Conservation (phyloP, 352 stramenopile genomes). For the Globisporangium abappressorium region DNA sequence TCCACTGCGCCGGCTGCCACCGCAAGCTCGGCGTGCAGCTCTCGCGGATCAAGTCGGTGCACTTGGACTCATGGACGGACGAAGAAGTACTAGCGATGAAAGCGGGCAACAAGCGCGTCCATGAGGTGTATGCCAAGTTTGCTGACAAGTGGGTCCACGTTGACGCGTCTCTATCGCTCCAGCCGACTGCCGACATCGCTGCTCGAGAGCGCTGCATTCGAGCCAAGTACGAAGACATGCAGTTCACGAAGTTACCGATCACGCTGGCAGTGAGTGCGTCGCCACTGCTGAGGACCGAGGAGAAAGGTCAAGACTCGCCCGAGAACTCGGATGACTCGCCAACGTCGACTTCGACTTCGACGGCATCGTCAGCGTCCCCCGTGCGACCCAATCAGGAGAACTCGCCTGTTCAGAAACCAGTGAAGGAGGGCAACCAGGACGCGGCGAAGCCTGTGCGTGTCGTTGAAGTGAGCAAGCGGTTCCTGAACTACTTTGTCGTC, state of each 20-base stretch:
- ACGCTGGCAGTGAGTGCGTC: background rate
- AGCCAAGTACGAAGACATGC: conserved; percentile 66
- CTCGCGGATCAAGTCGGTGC: conserved; percentile 82
- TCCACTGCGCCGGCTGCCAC: conserved; percentile 94
- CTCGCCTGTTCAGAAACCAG: conserved; percentile 20
- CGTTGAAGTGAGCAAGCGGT: conserved; percentile 75
- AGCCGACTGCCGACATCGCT: conserved; percentile 35
- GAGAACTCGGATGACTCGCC: conserved; percentile 42
- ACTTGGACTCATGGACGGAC: conserved; percentile 74
- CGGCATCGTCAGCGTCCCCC: conserved; percentile 9
- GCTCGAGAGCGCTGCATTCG: conserved; percentile 53
- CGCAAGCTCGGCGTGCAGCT: conserved; percentile 95
- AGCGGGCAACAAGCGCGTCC: conserved; percentile 66
- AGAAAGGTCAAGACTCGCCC: conserved; percentile 55
- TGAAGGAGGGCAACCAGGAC: conserved; percentile 28
- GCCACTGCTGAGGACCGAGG: conserved; percentile 19
- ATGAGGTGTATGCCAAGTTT: conserved; percentile 57
- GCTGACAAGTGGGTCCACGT: conserved; percentile 49
- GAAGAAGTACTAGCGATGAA: conserved; percentile 72
- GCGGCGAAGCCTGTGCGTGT: conserved; percentile 45
- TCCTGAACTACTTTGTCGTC: conserved; percentile 84
- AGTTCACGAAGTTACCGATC: conserved; percentile 56
- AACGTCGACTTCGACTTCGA: conserved; percentile 11
- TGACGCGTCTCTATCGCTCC: conserved; percentile 36
- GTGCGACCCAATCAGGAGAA: conserved; percentile 33